Percentiles rank a stretch among this genome's conserved stretches.
Evolutionary conservation across 768 basidiomycete species (phyloP).

Genomic region (Butyriboletus loyo): DNA sequence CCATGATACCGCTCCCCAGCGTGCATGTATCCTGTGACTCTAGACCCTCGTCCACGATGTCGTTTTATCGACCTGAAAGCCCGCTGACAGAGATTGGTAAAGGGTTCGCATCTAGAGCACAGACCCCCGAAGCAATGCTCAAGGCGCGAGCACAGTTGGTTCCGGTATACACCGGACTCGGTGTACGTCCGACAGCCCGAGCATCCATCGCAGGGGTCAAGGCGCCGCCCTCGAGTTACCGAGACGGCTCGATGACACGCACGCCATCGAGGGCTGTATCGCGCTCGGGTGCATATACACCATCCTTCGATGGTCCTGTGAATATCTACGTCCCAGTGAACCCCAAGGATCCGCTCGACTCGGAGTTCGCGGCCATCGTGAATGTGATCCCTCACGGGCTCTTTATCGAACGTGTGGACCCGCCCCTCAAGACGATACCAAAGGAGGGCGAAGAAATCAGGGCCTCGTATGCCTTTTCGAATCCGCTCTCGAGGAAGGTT

Average conservation of each 20-base stretch:
- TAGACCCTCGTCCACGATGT: conserved; percentile 69
- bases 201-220: conserved; percentile 39
- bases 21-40: conserved; percentile 68
- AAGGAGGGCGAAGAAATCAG: conserved; percentile 76
- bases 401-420: conserved; percentile 76
- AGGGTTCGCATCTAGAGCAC: conserved; percentile 46
- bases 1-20: conserved; percentile 78
- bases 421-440: conserved; percentile 61
- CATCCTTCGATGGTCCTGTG: conserved; percentile 49
- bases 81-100: conserved; percentile 38
- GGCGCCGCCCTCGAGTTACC: conserved; percentile 75
- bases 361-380: conserved; percentile 69
- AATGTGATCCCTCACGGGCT: conserved; percentile 79
- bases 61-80: conserved; percentile 58
- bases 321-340: conserved; percentile 67
- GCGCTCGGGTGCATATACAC: conserved; percentile 63
- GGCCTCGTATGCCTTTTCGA: conserved; percentile 83
- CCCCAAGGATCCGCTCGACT: conserved; percentile 75
- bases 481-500: conserved; percentile 65
- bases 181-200: conserved; percentile 37
- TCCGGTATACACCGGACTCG: conserved; percentile 47
- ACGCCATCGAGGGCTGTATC: conserved; percentile 65
- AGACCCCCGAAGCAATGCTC: conserved; percentile 66
- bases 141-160: conserved; percentile 60
- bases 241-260: conserved; percentile 52